Base-by-base conservation (phyloP, 1,284 basidiomycete genomes). In the Neolentinus lepideus region DNA sequence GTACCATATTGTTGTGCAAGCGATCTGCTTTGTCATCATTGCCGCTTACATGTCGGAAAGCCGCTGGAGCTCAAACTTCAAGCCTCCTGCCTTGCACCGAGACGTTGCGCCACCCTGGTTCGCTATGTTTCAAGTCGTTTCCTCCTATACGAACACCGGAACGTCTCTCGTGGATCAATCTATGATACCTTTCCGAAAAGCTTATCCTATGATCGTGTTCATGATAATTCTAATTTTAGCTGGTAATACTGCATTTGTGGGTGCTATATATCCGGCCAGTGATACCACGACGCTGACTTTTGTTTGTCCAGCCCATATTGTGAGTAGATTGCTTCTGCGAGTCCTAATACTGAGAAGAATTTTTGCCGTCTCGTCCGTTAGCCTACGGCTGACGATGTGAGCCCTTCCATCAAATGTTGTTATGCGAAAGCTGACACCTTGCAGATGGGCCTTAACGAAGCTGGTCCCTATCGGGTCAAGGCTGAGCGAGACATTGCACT, bases 101-200 rank as follows among this genome's bases (percentile, higher is more conserved):
- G 68, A 72, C 19, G 68, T 90, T 1, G 67, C 75, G 19, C 67
- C 80, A 1, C 70, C 79, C 12, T 91, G 88, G 94, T 98, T 90
- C 66, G 82, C 91, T 0, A 73, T 87, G 19, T 98, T 93, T 68
- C 91, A 97, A 68, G 81, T 87, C 19, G 81, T 90, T 22, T 96
- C 94, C 0, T 81, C 92, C 0, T 97, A 92, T 66, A 92, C 90
- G 47, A 98, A 98, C 64, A 88, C 90, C 1, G 96, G 96, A 47
- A 84, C 81, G 72, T 93, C 91, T 26, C 78, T 98, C 16, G 84
- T 91, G n/a, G 95, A 98, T 70, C 76, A 81, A 58, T 94, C 91
- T 22, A 90, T 98, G 89, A 59, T 94, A 1, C 90, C 92, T 0
- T 94, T 96, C 69, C 90, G 94, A 65, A 77, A 68, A 26, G 93